A percentile compares a stretch with the other conserved stretches of the same genome.
Conservation (phyloP, 2,329 filamentous ascomycete genomes). For the Exophiala sp. region DNA sequence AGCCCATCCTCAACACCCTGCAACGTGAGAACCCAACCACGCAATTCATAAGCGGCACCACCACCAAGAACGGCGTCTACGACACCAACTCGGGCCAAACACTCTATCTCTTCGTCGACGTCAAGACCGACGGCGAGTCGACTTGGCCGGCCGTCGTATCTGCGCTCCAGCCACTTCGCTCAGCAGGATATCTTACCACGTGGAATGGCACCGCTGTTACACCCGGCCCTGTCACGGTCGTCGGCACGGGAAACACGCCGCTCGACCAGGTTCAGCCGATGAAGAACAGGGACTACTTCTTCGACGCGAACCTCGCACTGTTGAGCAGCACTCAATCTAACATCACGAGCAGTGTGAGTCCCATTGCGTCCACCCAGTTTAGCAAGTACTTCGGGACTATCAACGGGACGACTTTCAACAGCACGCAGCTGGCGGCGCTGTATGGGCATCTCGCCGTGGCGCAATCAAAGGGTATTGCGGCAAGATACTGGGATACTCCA, state of each 20-base stretch:
- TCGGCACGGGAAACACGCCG: conserved; percentile 59
- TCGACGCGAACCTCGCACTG: conserved; percentile 53
- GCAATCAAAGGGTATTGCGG: conserved; percentile 55
- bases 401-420: conserved; percentile 44
- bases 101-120: conserved; percentile 62
- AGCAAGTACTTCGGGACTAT: conserved; percentile 39
- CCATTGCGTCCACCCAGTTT: conserved; percentile 55
- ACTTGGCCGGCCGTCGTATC: conserved; percentile 57
- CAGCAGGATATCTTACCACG: conserved; percentile 51
- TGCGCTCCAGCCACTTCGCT: conserved; percentile 56
- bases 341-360: conserved; percentile 49
- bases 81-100: conserved; percentile 56
- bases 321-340: conserved; percentile 46
- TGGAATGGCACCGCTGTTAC: conserved; percentile 48
- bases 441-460: conserved; percentile 52
- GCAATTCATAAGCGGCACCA: conserved; percentile 45
- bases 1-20: conserved; percentile 55
- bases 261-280: conserved; percentile 46
- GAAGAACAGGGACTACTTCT: conserved; percentile 55
- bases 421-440: conserved; percentile 49
- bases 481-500: conserved; percentile 63
- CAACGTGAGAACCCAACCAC: conserved; percentile 54
- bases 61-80: conserved; percentile 59
- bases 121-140: conserved; percentile 56
- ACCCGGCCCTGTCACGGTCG: conserved; percentile 54